Conservation (phyloP, 169 alveolate genomes). For the Eimeria maxima region DNA sequence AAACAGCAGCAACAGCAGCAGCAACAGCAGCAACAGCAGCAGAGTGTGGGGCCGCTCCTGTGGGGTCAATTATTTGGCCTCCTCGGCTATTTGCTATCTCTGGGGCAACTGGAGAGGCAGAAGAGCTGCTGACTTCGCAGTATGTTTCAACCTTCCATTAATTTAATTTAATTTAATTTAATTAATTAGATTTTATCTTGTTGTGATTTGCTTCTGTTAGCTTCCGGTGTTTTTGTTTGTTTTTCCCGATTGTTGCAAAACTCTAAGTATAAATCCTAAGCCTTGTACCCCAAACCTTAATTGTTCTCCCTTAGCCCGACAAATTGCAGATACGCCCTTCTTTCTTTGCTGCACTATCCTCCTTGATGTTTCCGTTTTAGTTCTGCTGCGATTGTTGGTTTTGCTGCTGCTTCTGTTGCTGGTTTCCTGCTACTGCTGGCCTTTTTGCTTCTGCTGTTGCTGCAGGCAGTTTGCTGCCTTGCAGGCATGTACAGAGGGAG, state of each 20-base stretch:
- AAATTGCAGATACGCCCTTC: no score
- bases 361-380: background rate
- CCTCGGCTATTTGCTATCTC: slow-evolving; percentile 36
- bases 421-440: no score
- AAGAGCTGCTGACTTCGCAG: background rate
- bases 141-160: background rate
- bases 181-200: no score
- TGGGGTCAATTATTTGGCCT: background rate
- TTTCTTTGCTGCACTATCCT: no score
- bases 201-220: no score
- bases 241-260: no score
- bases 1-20: background rate
- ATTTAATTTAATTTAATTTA: background rate
- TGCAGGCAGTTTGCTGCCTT: slow-evolving; percentile 6
- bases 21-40: background rate
- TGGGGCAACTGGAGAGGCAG: slow-evolving; percentile 44
- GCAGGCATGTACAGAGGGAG: background rate
- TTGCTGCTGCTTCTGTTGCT: background rate
- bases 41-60: background rate
- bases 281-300: no score
- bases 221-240: no score
- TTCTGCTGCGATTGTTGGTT: background rate
- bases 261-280: no score
- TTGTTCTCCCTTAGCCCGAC: no score
- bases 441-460: background rate